phyloP scores from a whole-genome alignment of 2,329 filamentous ascomycete species.

The Phaeomoniella chlamydospora region DNA sequence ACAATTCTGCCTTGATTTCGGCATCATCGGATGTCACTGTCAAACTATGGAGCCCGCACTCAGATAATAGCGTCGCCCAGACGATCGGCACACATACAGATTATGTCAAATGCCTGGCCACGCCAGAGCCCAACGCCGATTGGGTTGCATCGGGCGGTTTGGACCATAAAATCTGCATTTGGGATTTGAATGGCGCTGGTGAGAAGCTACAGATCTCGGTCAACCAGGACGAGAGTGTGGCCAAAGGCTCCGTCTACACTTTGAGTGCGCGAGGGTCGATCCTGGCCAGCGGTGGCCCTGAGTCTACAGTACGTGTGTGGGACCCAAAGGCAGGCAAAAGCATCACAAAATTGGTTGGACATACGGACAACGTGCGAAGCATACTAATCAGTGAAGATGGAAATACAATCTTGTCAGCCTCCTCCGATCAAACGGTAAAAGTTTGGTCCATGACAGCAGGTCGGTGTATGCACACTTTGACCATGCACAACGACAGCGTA shows the following conservation, averaged over 20 bases:
- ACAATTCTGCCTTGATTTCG: conserved; percentile 67
- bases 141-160: conserved; percentile 93
- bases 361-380: conserved; percentile 85
- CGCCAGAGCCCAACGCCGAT: conserved; percentile 52
- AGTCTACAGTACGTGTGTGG: conserved; percentile 86
- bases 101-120: conserved; percentile 89
- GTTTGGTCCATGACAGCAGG: conserved; percentile 94
- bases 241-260: conserved; percentile 93
- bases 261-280: conserved; percentile 67
- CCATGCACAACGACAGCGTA: conserved; percentile 97
- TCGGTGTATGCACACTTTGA: conserved; percentile 92
- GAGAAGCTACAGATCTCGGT: conserved; percentile 79
- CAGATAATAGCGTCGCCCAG: conserved; percentile 41
- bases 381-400: conserved; percentile 80
- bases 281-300: conserved; percentile 82
- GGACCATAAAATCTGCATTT: conserved; percentile 81
- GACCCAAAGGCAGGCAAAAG: conserved; percentile 77
- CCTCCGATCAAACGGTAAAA: conserved; percentile 93
- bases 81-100: conserved; percentile 88
- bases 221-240: conserved; percentile 63
- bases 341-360: conserved; percentile 91
- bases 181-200: conserved; percentile 81
- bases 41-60: conserved; percentile 75
- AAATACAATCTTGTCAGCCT: conserved; percentile 84
- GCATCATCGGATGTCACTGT: conserved; percentile 90